Conservation (phyloP, 2,329 filamentous ascomycete genomes). For the Phialophora chinensis region DNA sequence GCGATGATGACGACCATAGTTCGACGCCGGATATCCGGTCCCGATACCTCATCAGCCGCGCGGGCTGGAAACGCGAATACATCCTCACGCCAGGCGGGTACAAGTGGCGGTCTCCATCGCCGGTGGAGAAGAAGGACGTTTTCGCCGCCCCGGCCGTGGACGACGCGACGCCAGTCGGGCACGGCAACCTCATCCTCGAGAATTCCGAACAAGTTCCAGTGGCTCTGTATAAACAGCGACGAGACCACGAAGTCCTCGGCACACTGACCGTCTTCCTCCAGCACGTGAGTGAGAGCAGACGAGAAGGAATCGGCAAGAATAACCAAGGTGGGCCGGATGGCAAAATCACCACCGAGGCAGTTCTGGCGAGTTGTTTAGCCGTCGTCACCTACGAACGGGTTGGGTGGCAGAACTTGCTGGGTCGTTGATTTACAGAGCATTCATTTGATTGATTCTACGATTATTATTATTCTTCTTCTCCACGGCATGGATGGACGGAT, state of each 20-base stretch:
- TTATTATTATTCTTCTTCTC: background rate
- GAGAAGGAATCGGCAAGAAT: background rate
- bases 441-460: background rate
- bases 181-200: constrained; percentile 29
- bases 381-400: constrained; percentile 30
- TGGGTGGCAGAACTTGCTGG: constrained; percentile 27
- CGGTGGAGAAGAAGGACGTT: constrained; percentile 9
- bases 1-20: background rate
- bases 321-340: background rate
- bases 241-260: constrained; percentile 26
- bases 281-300: background rate
- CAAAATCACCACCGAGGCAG: constrained; percentile 18
- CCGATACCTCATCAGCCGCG: constrained; percentile 16
- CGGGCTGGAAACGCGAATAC: constrained; percentile 24
- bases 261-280: constrained; percentile 23
- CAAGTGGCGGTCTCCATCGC: constrained; percentile 19
- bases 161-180: constrained; percentile 20
- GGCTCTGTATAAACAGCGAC: constrained; percentile 32
- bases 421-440: constrained; percentile 9
- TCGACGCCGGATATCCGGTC: background rate
- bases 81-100: constrained; percentile 8
- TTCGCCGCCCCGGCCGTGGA: constrained; percentile 22
- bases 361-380: constrained; percentile 28
- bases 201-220: constrained; percentile 14
- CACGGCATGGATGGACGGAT: background rate